These are phyloP conservation scores for Wickerhamiella parazyma DNA, from an alignment of 805 yeast species.

Conservation along the genomic window DNA sequence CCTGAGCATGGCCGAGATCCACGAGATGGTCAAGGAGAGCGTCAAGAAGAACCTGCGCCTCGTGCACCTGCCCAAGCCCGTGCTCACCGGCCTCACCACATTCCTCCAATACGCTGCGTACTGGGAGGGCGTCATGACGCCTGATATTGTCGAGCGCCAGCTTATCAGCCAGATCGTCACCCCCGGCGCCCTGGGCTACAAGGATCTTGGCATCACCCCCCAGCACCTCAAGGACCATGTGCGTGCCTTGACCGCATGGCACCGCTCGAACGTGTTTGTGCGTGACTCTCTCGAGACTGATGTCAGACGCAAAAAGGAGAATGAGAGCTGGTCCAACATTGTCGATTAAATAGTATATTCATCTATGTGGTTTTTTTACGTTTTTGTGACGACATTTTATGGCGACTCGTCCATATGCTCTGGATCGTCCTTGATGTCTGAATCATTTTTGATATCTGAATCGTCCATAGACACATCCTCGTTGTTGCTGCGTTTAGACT, in stretches of 20 bases:
- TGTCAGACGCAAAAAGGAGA: slow-evolving; percentile 19
- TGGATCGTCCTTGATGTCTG: no score
- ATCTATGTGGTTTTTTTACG: no score
- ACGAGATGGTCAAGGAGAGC: slow-evolving; percentile 55
- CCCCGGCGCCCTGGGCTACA: slow-evolving; percentile 46
- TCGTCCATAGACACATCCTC: not conserved
- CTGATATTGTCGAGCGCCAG: slow-evolving; percentile 66
- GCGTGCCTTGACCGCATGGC: slow-evolving; percentile 19
- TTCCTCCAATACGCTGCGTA: slow-evolving; percentile 28
- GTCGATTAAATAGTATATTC: slow-evolving; percentile 18
- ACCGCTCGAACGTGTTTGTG: slow-evolving; percentile 21
- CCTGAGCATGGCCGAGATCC: slow-evolving; percentile 46
- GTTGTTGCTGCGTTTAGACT: not conserved
- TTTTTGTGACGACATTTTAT: no score
- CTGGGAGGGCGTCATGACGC: slow-evolving; percentile 40
- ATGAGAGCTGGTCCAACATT: slow-evolving; percentile 20
- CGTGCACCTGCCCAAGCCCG: slow-evolving; percentile 29
- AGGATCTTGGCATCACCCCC: slow-evolving; percentile 56
- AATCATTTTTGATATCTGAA: not conserved
- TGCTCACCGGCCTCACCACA: slow-evolving; percentile 28
- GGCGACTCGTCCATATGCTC: not conserved
- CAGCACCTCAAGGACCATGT: slow-evolving; percentile 37
- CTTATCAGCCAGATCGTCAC: slow-evolving; percentile 52
- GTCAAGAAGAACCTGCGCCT: slow-evolving; percentile 32
- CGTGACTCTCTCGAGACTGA: slow-evolving; percentile 21